Evolutionary conservation across 2,329 filamentous ascomycete species (phyloP).

Genomic region (Seiridium unicorne): DNA sequence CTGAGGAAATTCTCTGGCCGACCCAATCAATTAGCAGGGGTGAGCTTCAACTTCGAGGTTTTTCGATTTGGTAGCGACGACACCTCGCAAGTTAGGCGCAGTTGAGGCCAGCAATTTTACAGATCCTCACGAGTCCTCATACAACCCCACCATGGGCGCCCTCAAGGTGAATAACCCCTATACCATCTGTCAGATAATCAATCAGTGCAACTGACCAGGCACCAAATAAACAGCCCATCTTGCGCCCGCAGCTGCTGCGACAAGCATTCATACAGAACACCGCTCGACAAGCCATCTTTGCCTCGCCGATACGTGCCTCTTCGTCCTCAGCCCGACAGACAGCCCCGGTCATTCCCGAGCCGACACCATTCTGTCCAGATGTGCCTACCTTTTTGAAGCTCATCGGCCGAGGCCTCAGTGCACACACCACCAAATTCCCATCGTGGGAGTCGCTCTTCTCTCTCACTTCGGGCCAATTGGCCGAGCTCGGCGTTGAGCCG

Average conservation of each 20-base stretch:
- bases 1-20: conserved; percentile 25
- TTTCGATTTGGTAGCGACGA: conserved; percentile 3
- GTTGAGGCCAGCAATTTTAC: too few species aligned
- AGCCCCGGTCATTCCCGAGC: conserved; percentile 51
- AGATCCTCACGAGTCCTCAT: neutral
- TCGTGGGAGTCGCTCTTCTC: conserved; percentile 91
- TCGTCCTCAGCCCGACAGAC: conserved; percentile 21
- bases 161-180: conserved; percentile 7
- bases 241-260: conserved; percentile 27
- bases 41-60: neutral
- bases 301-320: conserved; percentile 38
- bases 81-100: too few species aligned
- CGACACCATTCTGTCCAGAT: conserved; percentile 85
- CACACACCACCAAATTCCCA: conserved; percentile 82
- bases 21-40: conserved; percentile 11
- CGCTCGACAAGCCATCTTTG: conserved; percentile 10
- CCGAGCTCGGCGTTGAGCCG: conserved; percentile 82
- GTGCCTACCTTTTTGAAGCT: conserved; percentile 82
- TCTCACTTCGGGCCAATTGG: conserved; percentile 72
- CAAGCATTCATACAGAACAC: conserved; percentile 26
- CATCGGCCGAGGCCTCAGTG: conserved; percentile 82
- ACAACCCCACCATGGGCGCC: conserved; percentile 10
- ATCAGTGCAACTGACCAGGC: neutral
- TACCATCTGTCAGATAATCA: too few species aligned
- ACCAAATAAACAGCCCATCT: conserved; percentile 18